Percentiles rank a stretch among this genome's conserved stretches.
phyloP scores from a whole-genome alignment of 148 eudicot genomes.

The Rhododendron kiyosumense region DNA sequence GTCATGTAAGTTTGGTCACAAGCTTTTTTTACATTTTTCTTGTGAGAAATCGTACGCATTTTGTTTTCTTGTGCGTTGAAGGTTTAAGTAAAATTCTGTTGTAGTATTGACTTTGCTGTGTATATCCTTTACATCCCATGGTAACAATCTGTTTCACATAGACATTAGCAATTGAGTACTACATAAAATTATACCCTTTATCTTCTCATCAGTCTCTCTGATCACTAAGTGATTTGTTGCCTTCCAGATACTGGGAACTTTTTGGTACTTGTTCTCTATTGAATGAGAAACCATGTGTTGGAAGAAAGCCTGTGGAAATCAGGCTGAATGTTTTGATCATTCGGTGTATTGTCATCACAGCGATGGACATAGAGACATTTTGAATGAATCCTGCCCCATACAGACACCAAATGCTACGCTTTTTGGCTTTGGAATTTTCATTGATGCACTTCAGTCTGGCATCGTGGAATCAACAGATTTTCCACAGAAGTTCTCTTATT shows the following conservation, averaged over 20 bases:
- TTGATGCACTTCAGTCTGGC: constrained; percentile 67
- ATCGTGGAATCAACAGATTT: constrained; percentile 55
- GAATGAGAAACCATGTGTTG: constrained; percentile 87
- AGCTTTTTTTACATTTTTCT: not conserved
- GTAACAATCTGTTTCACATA: not conserved
- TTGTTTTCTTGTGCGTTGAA: constrained; percentile 31
- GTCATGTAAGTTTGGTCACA: constrained; percentile 66
- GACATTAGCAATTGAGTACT: not conserved
- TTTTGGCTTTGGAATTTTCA: constrained; percentile 88
- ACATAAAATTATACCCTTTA: too few relatives aligned
- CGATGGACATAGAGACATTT: constrained; percentile 22
- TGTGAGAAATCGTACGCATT: not conserved
- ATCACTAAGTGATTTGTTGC: constrained; percentile 8
- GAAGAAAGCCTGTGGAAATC: constrained; percentile 52
- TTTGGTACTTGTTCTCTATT: constrained; percentile 90
- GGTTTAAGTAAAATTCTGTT: not conserved
- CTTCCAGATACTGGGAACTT: constrained; percentile 57
- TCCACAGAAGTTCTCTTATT: constrained; percentile 73
- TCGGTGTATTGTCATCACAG: constrained; percentile 44
- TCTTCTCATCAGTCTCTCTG: not conserved
- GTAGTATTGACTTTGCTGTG: not conserved
- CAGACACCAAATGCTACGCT: constrained; percentile 34
- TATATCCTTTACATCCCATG: not conserved
- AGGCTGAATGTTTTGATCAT: constrained; percentile 24
- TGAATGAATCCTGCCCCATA: constrained; percentile 60